Evolutionary conservation across 441 rosid genomes (phyloP), one percentile per base, ranked within the genome.

Genomic region (Mallotus repandus): DNA sequence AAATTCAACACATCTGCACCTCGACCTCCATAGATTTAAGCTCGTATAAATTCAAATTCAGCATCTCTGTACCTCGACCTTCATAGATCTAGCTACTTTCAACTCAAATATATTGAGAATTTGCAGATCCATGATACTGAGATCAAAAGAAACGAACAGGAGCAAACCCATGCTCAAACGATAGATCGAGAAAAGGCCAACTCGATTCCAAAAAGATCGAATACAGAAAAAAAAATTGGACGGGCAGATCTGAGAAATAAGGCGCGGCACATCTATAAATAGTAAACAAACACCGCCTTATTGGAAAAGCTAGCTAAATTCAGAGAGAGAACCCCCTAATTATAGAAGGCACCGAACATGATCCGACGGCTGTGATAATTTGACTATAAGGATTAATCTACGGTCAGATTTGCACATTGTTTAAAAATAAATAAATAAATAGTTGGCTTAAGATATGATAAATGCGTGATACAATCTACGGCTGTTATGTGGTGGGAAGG

Each of bases 161-260:
- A 4, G 7, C 8, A 14, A 32, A 69, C 0, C 71, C 78, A 50
- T 66, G 4, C 1, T 16, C 68, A 52, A 4, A 0, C 2, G 12
- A 12, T 62, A 75, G 77, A 75, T 75, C 73, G 68, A 2, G 0
- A 4, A 16, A 53, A 71, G 57, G 56, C 43, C 69, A 49, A 29
- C 0, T 35, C 11, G 43, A 29, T 54, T 46, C 6, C 18, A 4
- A 18, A 2, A 6, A 45, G 56, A 45, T 0, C 9, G 9, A 1
- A 7, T 2, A 5, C 8, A 22, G 21, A 6, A 9, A 0, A 46
- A 9, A 3, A 55, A 8, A 32, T 0, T 18, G 22, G 43, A 55
- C 15, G 7, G 21, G 2, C 15, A 12, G 16, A 62, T 52, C 58
- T 21, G 2, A 19, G 11, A 15, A 69, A 52, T 53, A 29, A 25